phyloP scores from a whole-genome alignment of 2,329 filamentous ascomycete species.

The Trichoderma arundinaceum region DNA sequence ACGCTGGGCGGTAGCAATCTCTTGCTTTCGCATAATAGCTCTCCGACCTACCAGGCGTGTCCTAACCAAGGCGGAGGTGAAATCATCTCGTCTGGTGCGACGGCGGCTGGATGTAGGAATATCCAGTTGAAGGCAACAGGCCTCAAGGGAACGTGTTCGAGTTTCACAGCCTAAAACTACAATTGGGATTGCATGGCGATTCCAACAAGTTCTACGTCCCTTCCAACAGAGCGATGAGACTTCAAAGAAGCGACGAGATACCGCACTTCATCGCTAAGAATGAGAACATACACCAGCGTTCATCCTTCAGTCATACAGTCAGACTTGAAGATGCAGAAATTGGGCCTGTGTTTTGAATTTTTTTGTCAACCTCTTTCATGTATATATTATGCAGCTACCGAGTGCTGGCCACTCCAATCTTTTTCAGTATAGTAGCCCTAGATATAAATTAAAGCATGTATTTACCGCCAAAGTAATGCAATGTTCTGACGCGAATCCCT shows the following conservation, averaged over 20 bases:
- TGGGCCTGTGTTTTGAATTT: not conserved
- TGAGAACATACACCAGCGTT: no score
- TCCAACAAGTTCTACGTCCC: not conserved
- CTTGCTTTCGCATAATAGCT: conserved; percentile 39
- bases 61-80: conserved; percentile 36
- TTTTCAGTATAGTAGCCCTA: not conserved
- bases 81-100: conserved; percentile 37
- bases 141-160: conserved; percentile 39
- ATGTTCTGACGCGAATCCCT: not conserved
- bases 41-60: conserved; percentile 39
- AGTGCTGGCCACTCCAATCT: conserved; percentile 1
- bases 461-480: conserved; percentile 8
- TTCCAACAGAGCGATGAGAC: not conserved
- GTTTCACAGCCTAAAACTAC: not conserved
- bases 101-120: conserved; percentile 36
- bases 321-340: not conserved
- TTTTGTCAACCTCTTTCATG: not conserved
- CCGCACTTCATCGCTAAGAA: no score
- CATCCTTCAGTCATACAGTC: not conserved
- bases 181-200: not conserved
- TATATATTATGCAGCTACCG: conserved; percentile 12
- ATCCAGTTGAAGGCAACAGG: conserved; percentile 38
- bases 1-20: conserved; percentile 36
- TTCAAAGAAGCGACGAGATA: no score
- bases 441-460: conserved; percentile 1